phyloP scores from a whole-genome alignment of 148 eudicot genomes.

The Rhododendron williamsianum region DNA sequence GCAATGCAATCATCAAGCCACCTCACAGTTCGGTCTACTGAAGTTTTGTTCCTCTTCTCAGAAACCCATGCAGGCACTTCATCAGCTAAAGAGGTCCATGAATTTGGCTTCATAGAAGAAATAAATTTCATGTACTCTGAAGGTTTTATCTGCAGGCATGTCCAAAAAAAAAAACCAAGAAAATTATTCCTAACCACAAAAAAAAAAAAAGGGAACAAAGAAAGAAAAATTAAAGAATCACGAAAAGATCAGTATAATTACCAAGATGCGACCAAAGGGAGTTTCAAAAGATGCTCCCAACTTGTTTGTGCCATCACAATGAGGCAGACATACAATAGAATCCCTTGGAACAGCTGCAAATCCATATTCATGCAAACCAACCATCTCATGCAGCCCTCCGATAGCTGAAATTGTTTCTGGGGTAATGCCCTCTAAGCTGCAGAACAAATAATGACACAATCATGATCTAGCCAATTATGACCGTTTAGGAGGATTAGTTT shows the following conservation, averaged over 20 bases:
- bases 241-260: conserved; percentile 13
- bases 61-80: conserved; percentile 83
- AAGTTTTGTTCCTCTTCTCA: conserved; percentile 60
- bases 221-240: background rate
- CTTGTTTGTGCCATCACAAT: conserved; percentile 46
- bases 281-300: conserved; percentile 79
- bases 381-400: conserved; percentile 62
- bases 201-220: background rate
- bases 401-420: conserved; percentile 38
- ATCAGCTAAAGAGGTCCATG: conserved; percentile 68
- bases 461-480: background rate
- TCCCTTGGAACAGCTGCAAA: conserved; percentile 62
- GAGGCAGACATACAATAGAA: conserved; percentile 59
- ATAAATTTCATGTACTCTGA: conserved; percentile 58
- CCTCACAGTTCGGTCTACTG: conserved; percentile 67
- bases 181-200: background rate
- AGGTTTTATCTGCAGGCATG: conserved; percentile 53
- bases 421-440: conserved; percentile 51
- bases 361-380: conserved; percentile 57
- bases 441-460: conserved; percentile 8
- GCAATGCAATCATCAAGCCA: conserved; percentile 85
- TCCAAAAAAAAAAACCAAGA: background rate
- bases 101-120: conserved; percentile 61
- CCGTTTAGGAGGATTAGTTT: background rate
- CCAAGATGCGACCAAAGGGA: conserved; percentile 71